A percentile compares a stretch with the other conserved stretches of the same genome.
phyloP scores from a whole-genome alignment of 2,329 filamentous ascomycete species.

The Penicillium sp. region DNA sequence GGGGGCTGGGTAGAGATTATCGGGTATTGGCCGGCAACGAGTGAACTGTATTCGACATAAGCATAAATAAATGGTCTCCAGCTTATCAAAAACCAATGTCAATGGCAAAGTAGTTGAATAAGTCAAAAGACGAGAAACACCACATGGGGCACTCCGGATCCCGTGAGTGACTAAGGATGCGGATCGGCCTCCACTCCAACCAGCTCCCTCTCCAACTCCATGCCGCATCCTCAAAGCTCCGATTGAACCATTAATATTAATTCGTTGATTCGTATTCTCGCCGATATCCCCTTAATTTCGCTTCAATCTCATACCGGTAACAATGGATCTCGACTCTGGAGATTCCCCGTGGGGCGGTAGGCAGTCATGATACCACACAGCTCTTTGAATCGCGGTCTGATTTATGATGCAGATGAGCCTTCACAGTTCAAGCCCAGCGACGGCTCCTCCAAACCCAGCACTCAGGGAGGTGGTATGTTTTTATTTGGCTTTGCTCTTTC shows the following conservation, averaged over 20 bases:
- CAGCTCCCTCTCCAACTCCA: slow-evolving; percentile 19
- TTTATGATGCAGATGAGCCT: slow-evolving; percentile 44
- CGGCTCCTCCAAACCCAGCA: slow-evolving; percentile 27
- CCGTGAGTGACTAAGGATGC: slow-evolving; percentile 30
- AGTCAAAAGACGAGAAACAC: slow-evolving; percentile 1
- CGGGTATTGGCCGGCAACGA: not conserved
- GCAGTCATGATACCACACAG: slow-evolving; percentile 29
- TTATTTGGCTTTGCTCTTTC: slow-evolving; percentile 5
- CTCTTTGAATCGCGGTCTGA: slow-evolving; percentile 28
- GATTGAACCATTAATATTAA: slow-evolving; percentile 10
- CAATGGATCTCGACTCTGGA: slow-evolving; percentile 45
- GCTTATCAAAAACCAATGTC: not conserved
- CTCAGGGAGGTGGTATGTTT: slow-evolving; percentile 35
- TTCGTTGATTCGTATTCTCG: not conserved
- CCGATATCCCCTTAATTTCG: not conserved
- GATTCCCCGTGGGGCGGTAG: slow-evolving; percentile 54
- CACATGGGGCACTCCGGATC: slow-evolving; percentile 14
- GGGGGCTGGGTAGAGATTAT: not conserved
- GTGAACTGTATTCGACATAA: not conserved
- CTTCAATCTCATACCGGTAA: not conserved
- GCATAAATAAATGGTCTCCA: not conserved
- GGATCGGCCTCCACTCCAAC: slow-evolving; percentile 25
- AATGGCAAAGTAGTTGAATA: not conserved
- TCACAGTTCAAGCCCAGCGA: slow-evolving; percentile 41
- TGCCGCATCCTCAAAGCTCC: slow-evolving; percentile 8